Base-by-base conservation (phyloP, 108 stramenopile genomes). In the Pseudonitzschia multiseries region DNA sequence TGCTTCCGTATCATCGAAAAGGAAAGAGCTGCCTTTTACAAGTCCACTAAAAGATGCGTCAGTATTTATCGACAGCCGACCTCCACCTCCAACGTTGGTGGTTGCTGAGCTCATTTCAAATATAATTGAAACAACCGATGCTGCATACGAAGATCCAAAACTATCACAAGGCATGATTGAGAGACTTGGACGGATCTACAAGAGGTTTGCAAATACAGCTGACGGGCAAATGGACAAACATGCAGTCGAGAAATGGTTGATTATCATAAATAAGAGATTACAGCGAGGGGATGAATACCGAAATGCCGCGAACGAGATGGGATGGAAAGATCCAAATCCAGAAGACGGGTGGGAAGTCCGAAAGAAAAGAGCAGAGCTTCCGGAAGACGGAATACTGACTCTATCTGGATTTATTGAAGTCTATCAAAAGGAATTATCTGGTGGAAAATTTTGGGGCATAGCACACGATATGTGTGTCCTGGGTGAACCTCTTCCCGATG, bases 381-480 rank as follows among this genome's bases (percentile, higher is more conserved):
- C 94, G 13, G 72, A 81, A 9, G 84, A 84, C 62, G 90, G 87
- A 20, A 68, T 81, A 13, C 70, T 93, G 24, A 70, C 87, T 2
- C 68, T 84, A 31, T 74, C 84, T n/a, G 88, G 87, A 26, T 96
- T 97, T 53, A 40, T 84, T 20, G 64, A 76, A 29, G 86, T 97
- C 26, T 97, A 97, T 71, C 82, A 82, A 48, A 82, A 80, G 61
- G 95, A 96, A 70, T 65, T 95, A 26, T 73, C 81, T 31, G 81
- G 84, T 68, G 96, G 96, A n/a, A 97, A 97, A 72, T 95, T 95
- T 61, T 97, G 96, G 96, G 93, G 94, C 8, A 92, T 97, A 56
- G 89, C 90, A 22, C 88, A 95, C 81, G 96, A 97, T 81, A 85
- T 96, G 60, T 84, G 86, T 29, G 75, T 84, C 5, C 62, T 93